Base-by-base conservation (phyloP, 108 stramenopile species). In the Craspedostauros australis region DNA sequence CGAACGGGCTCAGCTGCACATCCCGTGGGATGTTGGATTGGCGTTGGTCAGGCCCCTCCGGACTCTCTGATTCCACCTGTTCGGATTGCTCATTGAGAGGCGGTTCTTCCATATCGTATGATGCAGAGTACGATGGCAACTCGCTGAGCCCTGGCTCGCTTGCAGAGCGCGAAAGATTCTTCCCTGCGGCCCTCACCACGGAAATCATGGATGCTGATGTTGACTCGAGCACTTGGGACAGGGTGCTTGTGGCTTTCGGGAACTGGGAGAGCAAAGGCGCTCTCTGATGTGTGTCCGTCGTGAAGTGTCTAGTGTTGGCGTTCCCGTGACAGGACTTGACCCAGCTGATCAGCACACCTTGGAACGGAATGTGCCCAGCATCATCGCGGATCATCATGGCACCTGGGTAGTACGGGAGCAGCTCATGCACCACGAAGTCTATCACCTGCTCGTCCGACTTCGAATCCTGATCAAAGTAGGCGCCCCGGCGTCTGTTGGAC, bases 291-390 rank as follows among this genome's bases (percentile, higher is more conserved):
- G 19, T 8, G 6, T 29, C 9, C 48, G 15, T 16, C 48, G 48
- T 30, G 28, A 27, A 12, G 7, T 9, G 43, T 9, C 15, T 45
- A 16, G 8, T 37, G 34, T 32, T 33, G 49, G 39, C 34, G 25
- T 33, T 47, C 19, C 43, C 29, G 34, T 54, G 47, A 9, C 5
- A 29, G 14, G 31, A 24, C 1, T 38, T 38, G 21, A 71, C 45
- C 75, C 76, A 77, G 9, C 70, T 64, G 15, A 40, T 16, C 14
- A 77, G 36, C 21, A 30, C 44, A 5, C 51, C 32, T 51, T 73
- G 46, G 55, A 77, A 77, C 6, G 76, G 72, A 27, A 77, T 66
- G 26, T 50, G 39, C 1, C 72, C 64, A 22, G 54, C 27, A 0
- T 53, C 37, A 43, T 77, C 68, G 12, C 44, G 32, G 22, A 41